phyloP scores from a whole-genome alignment of 805 yeast genomes.

The Yarrowia phangngaensis region DNA sequence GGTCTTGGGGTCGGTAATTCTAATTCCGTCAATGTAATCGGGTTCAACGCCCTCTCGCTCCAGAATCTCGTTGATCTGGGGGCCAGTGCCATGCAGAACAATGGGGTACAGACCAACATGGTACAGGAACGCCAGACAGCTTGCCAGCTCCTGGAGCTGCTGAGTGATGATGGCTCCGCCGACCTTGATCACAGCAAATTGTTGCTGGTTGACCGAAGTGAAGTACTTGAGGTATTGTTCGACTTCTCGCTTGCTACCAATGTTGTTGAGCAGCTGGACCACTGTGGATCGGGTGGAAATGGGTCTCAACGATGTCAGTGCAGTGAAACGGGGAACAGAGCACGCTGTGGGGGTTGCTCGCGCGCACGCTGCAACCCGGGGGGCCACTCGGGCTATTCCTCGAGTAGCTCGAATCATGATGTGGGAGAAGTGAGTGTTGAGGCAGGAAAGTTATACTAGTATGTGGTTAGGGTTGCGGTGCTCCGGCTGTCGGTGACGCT shows the following conservation, averaged over 20 bases:
- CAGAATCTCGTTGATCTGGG: constrained; percentile 90
- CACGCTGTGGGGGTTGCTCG: background rate
- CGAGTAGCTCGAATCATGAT: constrained; percentile 25
- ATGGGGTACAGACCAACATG: constrained; percentile 97
- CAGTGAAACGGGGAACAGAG: constrained; percentile 2
- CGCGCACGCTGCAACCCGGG: constrained; percentile 1
- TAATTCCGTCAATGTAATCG: constrained; percentile 90
- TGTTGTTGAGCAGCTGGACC: constrained; percentile 88
- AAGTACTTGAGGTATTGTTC: constrained; percentile 96
- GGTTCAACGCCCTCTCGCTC: constrained; percentile 96
- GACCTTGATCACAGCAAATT: constrained; percentile 96
- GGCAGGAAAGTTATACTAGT: too few species aligned
- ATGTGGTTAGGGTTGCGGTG: background rate
- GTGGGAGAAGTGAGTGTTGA: background rate
- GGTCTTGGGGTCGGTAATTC: constrained; percentile 90
- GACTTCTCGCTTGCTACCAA: constrained; percentile 96
- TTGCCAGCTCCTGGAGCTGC: constrained; percentile 86
- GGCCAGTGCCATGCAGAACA: constrained; percentile 97
- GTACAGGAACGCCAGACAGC: constrained; percentile 90
- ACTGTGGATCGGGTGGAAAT: constrained; percentile 83
- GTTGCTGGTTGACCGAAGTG: constrained; percentile 82
- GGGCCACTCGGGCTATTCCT: constrained; percentile 24
- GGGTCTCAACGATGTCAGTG: constrained; percentile 12
- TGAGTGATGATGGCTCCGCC: constrained; percentile 99
- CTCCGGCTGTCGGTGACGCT: too few species aligned